Evolutionary conservation across 1,284 basidiomycete genomes (phyloP).

Genomic region (Sphaerobolus stellatus): DNA sequence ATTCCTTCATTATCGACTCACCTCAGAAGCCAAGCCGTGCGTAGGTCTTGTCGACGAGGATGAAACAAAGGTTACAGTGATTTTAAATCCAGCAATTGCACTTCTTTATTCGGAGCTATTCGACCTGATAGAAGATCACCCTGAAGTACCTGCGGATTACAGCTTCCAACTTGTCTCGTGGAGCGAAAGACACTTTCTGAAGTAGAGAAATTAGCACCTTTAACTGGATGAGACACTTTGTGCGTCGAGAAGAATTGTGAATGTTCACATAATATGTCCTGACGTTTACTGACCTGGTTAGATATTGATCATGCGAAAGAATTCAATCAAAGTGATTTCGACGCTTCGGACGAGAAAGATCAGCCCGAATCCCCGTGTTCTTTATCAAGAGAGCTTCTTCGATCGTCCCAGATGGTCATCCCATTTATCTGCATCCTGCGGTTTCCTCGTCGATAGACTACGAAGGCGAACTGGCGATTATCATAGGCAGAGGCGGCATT

Average conservation of each 20-base stretch:
- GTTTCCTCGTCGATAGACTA: slow-evolving; percentile 32
- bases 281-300: not conserved
- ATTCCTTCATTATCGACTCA: slow-evolving; percentile 5
- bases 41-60: slow-evolving; percentile 1
- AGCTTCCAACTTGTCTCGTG: slow-evolving; percentile 3
- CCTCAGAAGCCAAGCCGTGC: not conserved
- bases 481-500: slow-evolving; percentile 31
- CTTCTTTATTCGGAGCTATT: slow-evolving; percentile 5
- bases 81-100: slow-evolving; percentile 6
- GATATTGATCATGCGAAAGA: slow-evolving; percentile 9
- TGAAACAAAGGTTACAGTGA: slow-evolving; percentile 2
- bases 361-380: slow-evolving; percentile 29
- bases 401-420: slow-evolving; percentile 23
- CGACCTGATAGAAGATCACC: slow-evolving; percentile 7
- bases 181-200: not conserved
- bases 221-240: slow-evolving; percentile 6
- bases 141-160: not conserved
- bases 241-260: slow-evolving; percentile 10
- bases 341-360: slow-evolving; percentile 26
- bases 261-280: not conserved
- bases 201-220: slow-evolving; percentile 3
- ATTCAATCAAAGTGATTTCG: slow-evolving; percentile 22
- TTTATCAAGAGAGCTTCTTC: slow-evolving; percentile 35
- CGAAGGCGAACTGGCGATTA: slow-evolving; percentile 34
- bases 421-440: slow-evolving; percentile 30